Base-by-base conservation (phyloP, 495 filamentous ascomycete genomes). In the Penicillium samsonianum region DNA sequence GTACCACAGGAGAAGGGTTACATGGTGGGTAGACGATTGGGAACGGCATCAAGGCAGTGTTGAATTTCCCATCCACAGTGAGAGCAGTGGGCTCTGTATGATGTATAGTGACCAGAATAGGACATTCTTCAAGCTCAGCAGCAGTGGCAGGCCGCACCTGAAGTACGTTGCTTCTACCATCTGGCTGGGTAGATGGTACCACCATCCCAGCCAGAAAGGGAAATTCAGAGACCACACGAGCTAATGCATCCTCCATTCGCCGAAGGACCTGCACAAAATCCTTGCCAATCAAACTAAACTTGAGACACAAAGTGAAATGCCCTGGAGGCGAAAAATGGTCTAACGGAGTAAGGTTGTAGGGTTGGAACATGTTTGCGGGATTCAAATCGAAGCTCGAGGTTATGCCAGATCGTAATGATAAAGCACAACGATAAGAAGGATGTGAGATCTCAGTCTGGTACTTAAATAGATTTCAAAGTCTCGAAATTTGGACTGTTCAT, bases 1-100 rank as follows among this genome's bases (percentile, higher is more conserved):
- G 44, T 47, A 47, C 4, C 44, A 47, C 44, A 5, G 23, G 44
- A 47, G 44, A 47, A 47, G 25, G 44, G 26, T 14, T 47, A 17
- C 2, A 7, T 30, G 44, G 23, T 19, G 44, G 44, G 44, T 2
- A 26, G 16, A 28, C 14, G 23, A 47, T 7, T 30, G 25, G 44
- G 6, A 31, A 28, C 9, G 25, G 44, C 8, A n/a, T 30, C 25
- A 47, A 30, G n/a, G n/a, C 26, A 47, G 44, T 6, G 25, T 47
- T 47, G 26, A 30, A 19, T 19, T 25, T 25, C 3, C 26, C 44
- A 10, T 47, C 9, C 26, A 47, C 7, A 4, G 44, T 31, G 6
- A 17, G 6, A 5, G 44, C 1, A 9, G 44, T 47, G 16, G 11
- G 7, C 10, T 47, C 16, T 4, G 12, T 5, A 31, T 47, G 44